phyloP scores from a whole-genome alignment of 2,329 filamentous ascomycete species.

The Trichoderma aggressivum region DNA sequence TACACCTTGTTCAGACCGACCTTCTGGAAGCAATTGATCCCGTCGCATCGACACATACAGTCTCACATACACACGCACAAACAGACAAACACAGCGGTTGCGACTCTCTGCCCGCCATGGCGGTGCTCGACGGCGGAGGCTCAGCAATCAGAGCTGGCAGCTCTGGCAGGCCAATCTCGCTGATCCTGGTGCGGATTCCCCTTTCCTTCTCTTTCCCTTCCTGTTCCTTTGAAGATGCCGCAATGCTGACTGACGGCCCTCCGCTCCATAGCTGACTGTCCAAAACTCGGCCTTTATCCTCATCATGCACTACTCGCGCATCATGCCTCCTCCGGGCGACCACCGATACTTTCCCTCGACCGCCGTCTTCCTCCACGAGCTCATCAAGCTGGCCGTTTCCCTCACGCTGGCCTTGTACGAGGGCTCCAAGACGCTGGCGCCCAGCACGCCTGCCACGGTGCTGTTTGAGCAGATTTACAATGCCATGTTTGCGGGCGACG shows the following conservation, averaged over 20 bases:
- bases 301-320: slow-evolving; percentile 88
- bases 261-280: slow-evolving; percentile 59
- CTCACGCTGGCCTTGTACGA: slow-evolving; percentile 86
- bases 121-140: slow-evolving; percentile 19
- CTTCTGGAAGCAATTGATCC: background rate
- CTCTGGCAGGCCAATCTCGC: slow-evolving; percentile 25
- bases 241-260: background rate
- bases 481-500: slow-evolving; percentile 81
- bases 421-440: slow-evolving; percentile 70
- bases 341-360: slow-evolving; percentile 92
- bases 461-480: slow-evolving; percentile 77
- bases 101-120: slow-evolving; percentile 22
- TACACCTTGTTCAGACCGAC: rapidly evolving
- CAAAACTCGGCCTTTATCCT: slow-evolving; percentile 76
- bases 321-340: slow-evolving; percentile 81
- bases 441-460: slow-evolving; percentile 74
- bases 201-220: background rate
- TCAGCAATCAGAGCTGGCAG: slow-evolving; percentile 16
- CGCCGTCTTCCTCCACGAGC: slow-evolving; percentile 88
- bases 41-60: background rate
- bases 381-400: slow-evolving; percentile 84
- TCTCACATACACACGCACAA: background rate
- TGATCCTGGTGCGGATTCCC: slow-evolving; percentile 26
- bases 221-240: background rate
- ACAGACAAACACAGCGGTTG: background rate